A percentile compares a stretch with the other conserved stretches of the same genome.
These are phyloP conservation scores for Boletus tylopilopsis DNA, from an alignment of 768 basidiomycete species.

Conservation along the genomic window DNA sequence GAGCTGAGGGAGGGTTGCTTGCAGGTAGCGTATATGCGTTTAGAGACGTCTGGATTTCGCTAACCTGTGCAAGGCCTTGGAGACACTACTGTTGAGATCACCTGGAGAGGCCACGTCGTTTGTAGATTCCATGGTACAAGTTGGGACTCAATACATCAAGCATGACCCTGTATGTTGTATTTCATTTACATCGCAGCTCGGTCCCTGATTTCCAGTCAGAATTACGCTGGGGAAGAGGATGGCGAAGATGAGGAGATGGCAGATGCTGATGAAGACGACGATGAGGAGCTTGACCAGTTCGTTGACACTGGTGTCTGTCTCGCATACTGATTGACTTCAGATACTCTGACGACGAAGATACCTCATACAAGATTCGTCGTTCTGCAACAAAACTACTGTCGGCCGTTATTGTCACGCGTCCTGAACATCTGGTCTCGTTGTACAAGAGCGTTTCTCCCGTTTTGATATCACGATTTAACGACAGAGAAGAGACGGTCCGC, in stretches of 20 bases:
- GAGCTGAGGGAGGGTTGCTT: constrained; percentile 79
- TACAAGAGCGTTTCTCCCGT: constrained; percentile 86
- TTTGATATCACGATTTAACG: constrained; percentile 86
- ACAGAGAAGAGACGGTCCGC: constrained; percentile 92
- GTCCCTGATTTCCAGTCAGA: constrained; percentile 39
- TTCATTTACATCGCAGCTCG: neutral
- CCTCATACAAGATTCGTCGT: constrained; percentile 95
- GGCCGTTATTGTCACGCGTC: constrained; percentile 84
- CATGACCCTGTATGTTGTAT: constrained; percentile 73
- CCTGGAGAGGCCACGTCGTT: constrained; percentile 79
- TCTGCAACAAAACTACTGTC: constrained; percentile 87
- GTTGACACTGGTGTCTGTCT: constrained; percentile 22
- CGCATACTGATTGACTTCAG: constrained; percentile 35
- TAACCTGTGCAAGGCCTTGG: constrained; percentile 54
- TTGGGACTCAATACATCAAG: constrained; percentile 77
- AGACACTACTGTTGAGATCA: constrained; percentile 79
- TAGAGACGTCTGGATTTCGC: neutral
- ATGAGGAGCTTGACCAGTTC: constrained; percentile 77
- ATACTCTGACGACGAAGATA: constrained; percentile 97
- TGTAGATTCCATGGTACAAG: constrained; percentile 61
- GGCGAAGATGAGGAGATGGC: constrained; percentile 60
- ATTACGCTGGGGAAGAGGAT: constrained; percentile 72
- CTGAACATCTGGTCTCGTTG: constrained; percentile 74
- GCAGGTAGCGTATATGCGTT: constrained; percentile 45
- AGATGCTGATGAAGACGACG: constrained; percentile 70